Evolutionary conservation across 2,329 filamentous ascomycete genomes (phyloP), one percentile per base, ranked within the genome.

Genomic region (Macrophomina pseudophaseolina): DNA sequence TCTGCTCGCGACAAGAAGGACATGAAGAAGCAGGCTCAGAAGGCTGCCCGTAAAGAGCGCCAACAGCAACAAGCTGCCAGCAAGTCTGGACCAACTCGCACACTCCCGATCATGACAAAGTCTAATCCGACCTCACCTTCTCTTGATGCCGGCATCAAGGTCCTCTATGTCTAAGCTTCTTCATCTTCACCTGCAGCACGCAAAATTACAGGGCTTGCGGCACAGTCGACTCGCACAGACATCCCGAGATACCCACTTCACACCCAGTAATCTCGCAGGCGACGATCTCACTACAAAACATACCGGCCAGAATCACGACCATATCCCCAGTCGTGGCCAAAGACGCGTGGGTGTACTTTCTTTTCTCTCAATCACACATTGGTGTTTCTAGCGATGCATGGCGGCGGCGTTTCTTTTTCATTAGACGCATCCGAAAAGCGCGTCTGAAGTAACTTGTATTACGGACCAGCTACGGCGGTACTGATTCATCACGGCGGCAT

Each of bases 21-120:
- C 64, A 75, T 79, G 51, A 76, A 78, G 69, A 81, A 81, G 73
- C 75, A 75, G 62, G 78, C 78, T 6, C 79, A 80, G 66, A 81
- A 81, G 64, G 76, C 78, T 14, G 79, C 78, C 32, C 73, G 76
- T 38, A 80, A 79, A 66, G 75, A 80, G 67, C 76, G 79, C 38
- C 46, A 66, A 40, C 54, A 66, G 56, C 63, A 53, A 30, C 49
- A 65, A 23, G 51, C 63, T 48, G 51, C 42, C 4, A 14, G 46
- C 60, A 52, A 53, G 46, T 30, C 33, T 30, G 9, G 32, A 23
- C 8, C 60, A 42, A 64, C 60, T 14, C 28, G 46, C 33, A 42
- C 60, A 23, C 60, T 64, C n/a, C 60, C 60, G 6, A 64, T 64
- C 18, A 64, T 64, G 14, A 64, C 60, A 30, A 64, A 64, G 48